Conservation (phyloP, 306 rosid genomes). For the Fagus sylvatica region DNA sequence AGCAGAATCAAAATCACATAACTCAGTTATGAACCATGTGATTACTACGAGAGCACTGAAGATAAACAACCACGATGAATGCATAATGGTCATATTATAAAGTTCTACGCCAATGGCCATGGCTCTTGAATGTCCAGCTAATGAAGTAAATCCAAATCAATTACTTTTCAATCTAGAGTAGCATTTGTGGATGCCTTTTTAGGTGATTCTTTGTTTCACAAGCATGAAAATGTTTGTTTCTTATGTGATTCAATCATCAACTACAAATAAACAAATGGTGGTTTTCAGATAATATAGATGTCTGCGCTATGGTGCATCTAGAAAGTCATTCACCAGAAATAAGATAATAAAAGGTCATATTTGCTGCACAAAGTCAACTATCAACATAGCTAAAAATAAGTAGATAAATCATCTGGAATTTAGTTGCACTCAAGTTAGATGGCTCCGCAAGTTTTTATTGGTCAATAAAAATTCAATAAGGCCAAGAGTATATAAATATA, state of each 20-base stretch:
- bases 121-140: neutral
- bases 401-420: neutral
- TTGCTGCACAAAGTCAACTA: neutral
- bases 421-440: neutral
- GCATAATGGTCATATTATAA: neutral
- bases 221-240: neutral
- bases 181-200: neutral
- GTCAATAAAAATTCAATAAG: neutral
- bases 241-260: neutral
- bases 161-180: neutral
- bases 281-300: neutral
- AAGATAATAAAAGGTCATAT: neutral
- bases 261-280: neutral
- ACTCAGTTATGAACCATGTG: neutral
- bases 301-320: neutral
- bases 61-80: neutral
- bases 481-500: constrained; percentile 12
- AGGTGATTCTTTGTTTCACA: neutral
- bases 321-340: neutral
- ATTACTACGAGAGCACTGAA: neutral
- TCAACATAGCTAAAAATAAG: neutral
- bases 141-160: neutral
- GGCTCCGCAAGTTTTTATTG: neutral
- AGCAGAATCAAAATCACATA: neutral
- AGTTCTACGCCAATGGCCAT: neutral